Evolutionary conservation across 2,329 filamentous ascomycete genomes (phyloP), one percentile per base, ranked within the genome.

Genomic region (Periconia macrospinosa): DNA sequence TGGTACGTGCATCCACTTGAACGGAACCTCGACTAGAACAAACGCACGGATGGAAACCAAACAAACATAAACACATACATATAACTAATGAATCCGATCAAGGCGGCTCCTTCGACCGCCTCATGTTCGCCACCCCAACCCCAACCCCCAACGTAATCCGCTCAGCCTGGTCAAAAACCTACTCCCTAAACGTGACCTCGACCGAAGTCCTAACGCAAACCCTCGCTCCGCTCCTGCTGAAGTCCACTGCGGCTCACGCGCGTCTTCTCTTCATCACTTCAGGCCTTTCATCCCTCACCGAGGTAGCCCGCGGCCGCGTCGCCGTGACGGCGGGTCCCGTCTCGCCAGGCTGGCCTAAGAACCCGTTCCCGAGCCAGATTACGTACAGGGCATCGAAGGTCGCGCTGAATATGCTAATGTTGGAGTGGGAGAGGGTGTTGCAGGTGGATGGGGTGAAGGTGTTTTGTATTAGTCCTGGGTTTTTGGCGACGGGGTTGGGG

Each of bases 371-470:
- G 6, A 63, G 66, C 19, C 62, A 61, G 11, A 60, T 74, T 1
- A 66, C 67, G 13, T 80, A 81, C 52, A 70, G 77, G 9, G 66
- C 66, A 49, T 70, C 69, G 30, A 81, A 82, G 65, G 70, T 74
- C 5, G 80, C 74, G 1, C 48, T 82, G 58, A 82, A 79, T 40
- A 82, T 81, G 70, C 35, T 80, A 58, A 78, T 79, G 74, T 57
- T 81, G 45, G 73, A 79, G 14, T 84, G 80, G 79, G 55, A 67
- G 33, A 68, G 71, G 30, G 59, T 69, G 64, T 59, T 81, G 33
- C 70, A 79, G 15, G 81, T 76, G 71, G 65, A 75, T 49, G 70
- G 74, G 2, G 70, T 73, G 27, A 83, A 82, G 57, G 76, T 81
- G 0, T 82, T 76, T 57, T 67, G 60, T 0, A 72, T 80, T 2